Conservation (phyloP, 129 eudicot species). For the Silybum marianum region DNA sequence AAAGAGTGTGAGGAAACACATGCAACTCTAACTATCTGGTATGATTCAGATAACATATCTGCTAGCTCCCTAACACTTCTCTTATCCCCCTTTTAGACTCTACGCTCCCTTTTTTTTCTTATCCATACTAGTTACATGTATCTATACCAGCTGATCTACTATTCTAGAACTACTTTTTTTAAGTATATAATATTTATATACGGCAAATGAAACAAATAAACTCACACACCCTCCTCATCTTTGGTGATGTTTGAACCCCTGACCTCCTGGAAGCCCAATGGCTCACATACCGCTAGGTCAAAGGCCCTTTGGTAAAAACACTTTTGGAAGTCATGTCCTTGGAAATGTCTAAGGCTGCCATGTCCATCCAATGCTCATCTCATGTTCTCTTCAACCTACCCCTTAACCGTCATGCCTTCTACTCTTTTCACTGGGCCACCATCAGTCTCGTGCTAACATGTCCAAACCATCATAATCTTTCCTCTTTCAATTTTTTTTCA, state of each 20-base stretch:
- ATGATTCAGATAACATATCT: too few relatives aligned
- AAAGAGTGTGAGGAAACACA: not conserved
- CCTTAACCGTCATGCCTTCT: not conserved
- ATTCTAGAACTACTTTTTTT: not conserved
- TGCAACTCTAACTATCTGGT: too few relatives aligned
- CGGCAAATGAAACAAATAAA: too few relatives aligned
- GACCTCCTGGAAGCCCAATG: too few relatives aligned
- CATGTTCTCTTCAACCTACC: not conserved
- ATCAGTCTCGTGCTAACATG: not conserved
- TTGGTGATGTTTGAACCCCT: too few relatives aligned
- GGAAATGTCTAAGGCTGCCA: not conserved
- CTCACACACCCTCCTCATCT: too few relatives aligned
- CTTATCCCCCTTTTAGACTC: not conserved
- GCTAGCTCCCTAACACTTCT: not conserved
- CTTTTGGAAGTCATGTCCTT: too few relatives aligned
- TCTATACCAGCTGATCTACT: not conserved
- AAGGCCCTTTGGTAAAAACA: too few relatives aligned
- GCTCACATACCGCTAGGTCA: too few relatives aligned
- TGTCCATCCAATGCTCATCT: not conserved
- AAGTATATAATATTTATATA: too few relatives aligned
- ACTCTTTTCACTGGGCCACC: not conserved
- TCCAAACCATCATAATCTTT: not conserved
- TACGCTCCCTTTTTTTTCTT: not conserved
- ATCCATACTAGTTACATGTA: not conserved
- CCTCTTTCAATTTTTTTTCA: not conserved